Percentiles rank a stretch among this genome's conserved stretches.
Conservation (phyloP, 352 stramenopile genomes). For the Pythium vanterpoolii region DNA sequence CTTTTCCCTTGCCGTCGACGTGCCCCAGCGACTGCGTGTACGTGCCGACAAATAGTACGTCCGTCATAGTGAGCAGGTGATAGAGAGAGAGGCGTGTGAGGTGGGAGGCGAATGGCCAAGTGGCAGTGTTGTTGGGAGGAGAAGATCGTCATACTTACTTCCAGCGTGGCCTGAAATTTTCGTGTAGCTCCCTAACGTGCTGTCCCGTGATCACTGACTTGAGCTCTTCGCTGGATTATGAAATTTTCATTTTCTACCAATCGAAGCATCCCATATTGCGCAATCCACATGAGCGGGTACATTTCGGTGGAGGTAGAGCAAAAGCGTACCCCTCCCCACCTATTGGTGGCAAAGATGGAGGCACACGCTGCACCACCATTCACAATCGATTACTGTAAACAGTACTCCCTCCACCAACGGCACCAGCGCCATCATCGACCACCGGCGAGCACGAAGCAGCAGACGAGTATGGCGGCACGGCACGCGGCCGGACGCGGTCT, state of each 20-base stretch:
- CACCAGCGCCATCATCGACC: slow-evolving; percentile 4
- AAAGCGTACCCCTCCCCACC: not conserved
- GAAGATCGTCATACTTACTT: not conserved
- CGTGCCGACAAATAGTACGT: slow-evolving; percentile 73
- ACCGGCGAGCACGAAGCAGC: not conserved
- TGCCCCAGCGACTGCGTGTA: slow-evolving; percentile 79
- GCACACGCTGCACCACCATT: slow-evolving; percentile 14
- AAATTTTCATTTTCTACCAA: not conserved
- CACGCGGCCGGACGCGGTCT: slow-evolving; percentile 32
- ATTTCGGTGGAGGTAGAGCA: slow-evolving; percentile 5
- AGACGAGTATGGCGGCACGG: not conserved
- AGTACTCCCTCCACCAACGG: not conserved
- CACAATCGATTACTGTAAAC: not conserved
- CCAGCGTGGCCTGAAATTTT: slow-evolving; percentile 4
- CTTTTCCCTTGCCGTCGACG: slow-evolving; percentile 74
- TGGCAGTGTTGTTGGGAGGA: not conserved
- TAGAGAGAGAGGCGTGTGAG: not conserved
- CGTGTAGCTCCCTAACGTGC: not conserved
- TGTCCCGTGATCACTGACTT: slow-evolving; percentile 2
- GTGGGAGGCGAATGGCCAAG: slow-evolving; percentile 14
- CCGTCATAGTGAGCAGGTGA: slow-evolving; percentile 13
- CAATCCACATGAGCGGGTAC: not conserved
- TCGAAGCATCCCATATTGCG: not conserved
- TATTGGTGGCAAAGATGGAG: not conserved
- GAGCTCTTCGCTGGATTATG: slow-evolving; percentile 1